phyloP scores from a whole-genome alignment of 371 early-diverging fungal genomes.

The Smittium culicis region DNA sequence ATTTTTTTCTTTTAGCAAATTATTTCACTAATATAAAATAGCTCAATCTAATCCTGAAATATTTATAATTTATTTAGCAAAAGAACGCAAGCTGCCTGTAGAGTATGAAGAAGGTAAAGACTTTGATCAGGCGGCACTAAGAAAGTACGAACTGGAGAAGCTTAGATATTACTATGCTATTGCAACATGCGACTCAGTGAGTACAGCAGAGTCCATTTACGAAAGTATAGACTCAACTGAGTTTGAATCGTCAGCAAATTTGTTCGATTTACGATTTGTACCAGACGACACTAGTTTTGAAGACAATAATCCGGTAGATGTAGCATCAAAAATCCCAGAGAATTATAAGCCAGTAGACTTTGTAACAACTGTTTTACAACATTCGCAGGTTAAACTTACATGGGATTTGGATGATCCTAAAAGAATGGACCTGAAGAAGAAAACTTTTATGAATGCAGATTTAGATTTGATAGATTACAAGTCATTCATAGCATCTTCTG shows the following conservation, averaged over 20 bases:
- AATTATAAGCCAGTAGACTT: constrained; percentile 67
- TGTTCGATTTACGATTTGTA: constrained; percentile 92
- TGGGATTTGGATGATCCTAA: constrained; percentile 95
- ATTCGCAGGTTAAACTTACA: constrained; percentile 81
- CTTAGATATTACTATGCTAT: constrained; percentile 92
- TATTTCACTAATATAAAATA: too few species aligned
- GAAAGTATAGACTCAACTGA: constrained; percentile 83
- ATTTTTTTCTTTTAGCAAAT: too few species aligned
- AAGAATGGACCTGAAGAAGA: constrained; percentile 58
- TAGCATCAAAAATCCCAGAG: constrained; percentile 54
- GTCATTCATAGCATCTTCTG: constrained; percentile 64
- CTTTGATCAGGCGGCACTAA: constrained; percentile 66
- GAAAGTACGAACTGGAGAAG: constrained; percentile 87
- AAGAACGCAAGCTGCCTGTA: neutral
- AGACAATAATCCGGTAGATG: constrained; percentile 44
- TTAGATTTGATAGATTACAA: constrained; percentile 83
- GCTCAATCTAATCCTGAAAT: too few species aligned
- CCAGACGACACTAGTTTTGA: constrained; percentile 87
- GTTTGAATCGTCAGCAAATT: constrained; percentile 84
- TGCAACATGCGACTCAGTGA: constrained; percentile 74
- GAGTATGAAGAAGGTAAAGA: constrained; percentile 41
- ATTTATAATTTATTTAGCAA: too few species aligned
- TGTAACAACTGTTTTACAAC: constrained; percentile 75
- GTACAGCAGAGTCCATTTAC: constrained; percentile 72
- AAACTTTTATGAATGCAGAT: constrained; percentile 73